Percentiles rank a stretch among this genome's conserved stretches.
These are phyloP conservation scores for Aphanomyces stellatus DNA, from an alignment of 352 stramenopile species.

Conservation along the genomic window DNA sequence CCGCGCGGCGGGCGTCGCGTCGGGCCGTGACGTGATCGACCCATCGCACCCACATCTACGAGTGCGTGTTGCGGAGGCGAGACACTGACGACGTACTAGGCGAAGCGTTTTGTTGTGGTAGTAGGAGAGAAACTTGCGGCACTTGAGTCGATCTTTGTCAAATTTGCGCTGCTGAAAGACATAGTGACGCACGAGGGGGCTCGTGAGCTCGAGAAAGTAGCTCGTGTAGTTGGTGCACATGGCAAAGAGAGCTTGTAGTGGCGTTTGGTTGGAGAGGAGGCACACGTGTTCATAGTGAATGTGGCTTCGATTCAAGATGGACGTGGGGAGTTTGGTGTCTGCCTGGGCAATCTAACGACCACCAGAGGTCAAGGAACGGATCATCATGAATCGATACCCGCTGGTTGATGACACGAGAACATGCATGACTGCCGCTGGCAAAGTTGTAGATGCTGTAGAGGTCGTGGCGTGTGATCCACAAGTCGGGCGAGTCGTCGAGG, in stretches of 20 bases:
- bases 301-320: background rate
- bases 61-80: background rate
- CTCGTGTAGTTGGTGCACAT: slow-evolving; percentile 36
- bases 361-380: background rate
- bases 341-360: slow-evolving; percentile 8
- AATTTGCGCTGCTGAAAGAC: slow-evolving; percentile 36
- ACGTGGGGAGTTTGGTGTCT: background rate
- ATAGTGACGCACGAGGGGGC: slow-evolving; percentile 39
- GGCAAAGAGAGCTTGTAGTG: slow-evolving; percentile 36
- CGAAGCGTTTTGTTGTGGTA: background rate
- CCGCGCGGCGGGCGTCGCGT: background rate
- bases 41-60: background rate
- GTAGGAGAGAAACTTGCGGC: slow-evolving; percentile 1
- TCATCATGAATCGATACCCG: slow-evolving; percentile 24
- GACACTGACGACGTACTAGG: background rate
- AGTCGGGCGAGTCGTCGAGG: slow-evolving; percentile 33
- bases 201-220: slow-evolving; percentile 45
- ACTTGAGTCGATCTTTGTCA: background rate
- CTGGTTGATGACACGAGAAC: slow-evolving; percentile 41
- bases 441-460: slow-evolving; percentile 47
- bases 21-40: background rate
- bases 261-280: slow-evolving; percentile 31
- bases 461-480: slow-evolving; percentile 30
- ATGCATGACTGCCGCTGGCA: slow-evolving; percentile 36
- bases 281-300: slow-evolving; percentile 10